phyloP scores from a whole-genome alignment of 768 basidiomycete species.

The Mycena rebaudengoi region DNA sequence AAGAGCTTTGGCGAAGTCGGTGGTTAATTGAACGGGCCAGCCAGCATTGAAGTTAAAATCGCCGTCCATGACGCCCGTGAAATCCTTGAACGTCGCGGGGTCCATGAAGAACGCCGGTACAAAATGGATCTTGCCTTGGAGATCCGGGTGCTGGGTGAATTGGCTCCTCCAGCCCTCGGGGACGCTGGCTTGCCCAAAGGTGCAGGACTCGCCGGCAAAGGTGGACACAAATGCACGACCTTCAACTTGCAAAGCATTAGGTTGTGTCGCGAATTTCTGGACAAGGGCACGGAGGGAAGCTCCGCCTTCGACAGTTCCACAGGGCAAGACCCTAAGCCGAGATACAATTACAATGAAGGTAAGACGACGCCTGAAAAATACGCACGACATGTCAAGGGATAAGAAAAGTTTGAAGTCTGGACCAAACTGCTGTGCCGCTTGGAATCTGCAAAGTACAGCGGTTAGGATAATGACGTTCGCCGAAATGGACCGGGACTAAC shows the following conservation, averaged over 20 bases:
- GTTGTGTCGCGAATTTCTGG: slow-evolving; percentile 58
- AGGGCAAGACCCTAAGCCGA: slow-evolving; percentile 66
- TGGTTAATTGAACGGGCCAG: slow-evolving; percentile 75
- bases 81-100: slow-evolving; percentile 56
- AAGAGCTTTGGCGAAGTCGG: slow-evolving; percentile 48
- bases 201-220: slow-evolving; percentile 75
- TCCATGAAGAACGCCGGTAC: slow-evolving; percentile 77
- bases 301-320: slow-evolving; percentile 57
- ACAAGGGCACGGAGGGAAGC: slow-evolving; percentile 61
- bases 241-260: slow-evolving; percentile 62
- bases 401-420: slow-evolving; percentile 77
- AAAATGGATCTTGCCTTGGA: slow-evolving; percentile 64
- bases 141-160: slow-evolving; percentile 55
- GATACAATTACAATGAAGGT: background rate
- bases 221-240: slow-evolving; percentile 68
- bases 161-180: slow-evolving; percentile 65
- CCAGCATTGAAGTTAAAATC: slow-evolving; percentile 80
- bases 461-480: background rate
- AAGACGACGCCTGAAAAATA: slow-evolving; percentile 20
- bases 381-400: slow-evolving; percentile 81
- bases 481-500: slow-evolving; percentile 44
- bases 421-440: slow-evolving; percentile 60
- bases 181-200: slow-evolving; percentile 64
- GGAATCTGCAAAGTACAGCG: slow-evolving; percentile 51
- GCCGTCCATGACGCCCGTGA: slow-evolving; percentile 60